Base-by-base conservation (phyloP, 345 rosid species). In the Hibiscus syriacus region DNA sequence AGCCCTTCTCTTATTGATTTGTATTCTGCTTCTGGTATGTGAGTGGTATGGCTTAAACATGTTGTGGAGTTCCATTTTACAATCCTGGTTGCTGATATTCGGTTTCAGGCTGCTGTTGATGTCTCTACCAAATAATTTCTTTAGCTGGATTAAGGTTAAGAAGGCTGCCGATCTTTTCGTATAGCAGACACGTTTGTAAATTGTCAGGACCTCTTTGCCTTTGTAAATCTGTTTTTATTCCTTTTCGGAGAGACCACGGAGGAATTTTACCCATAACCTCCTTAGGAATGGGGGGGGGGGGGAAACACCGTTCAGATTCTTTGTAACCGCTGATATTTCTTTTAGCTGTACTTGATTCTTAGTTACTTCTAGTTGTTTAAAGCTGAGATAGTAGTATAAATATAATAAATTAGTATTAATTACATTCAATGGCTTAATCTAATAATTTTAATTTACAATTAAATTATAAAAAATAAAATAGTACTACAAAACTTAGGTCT, bases 81-180 rank as follows among this genome's bases (percentile, higher is more conserved):
- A 6, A n/a, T 49, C 38, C 43, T 56, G 26, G 57, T 39, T 39
- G 43, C 48, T 6, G 34, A 6, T 13, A 22, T 62, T 43, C 50
- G 52, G 53, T 20, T 62, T 71, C 65, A 22, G 69, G 64, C 36
- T 46, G 63, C 53, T 46, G 72, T 66, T 50, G 72, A 69, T 50
- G 57, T 64, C 64, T 48, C 65, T 63, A 17, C 38, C 57, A 62
- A 68, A 73, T 71, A 69, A 71, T 72, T 55, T 22, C 53, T 22
- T 1, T 49, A 48, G 41, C 39, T 68, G 53, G 71, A 71, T 22
- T 19, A 39, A 39, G 61, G 58, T 52, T 8, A 36, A 7, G 57
- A 75, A 50, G 45, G 70, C 36, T 71, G 59, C 69, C 59, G 23
- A 27, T 68, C 62, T 30, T 65, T 56, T 55, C 65, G 67, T 30